Base-by-base conservation (phyloP, 208 protist species). In the Trypanosoma platydactyli region DNA sequence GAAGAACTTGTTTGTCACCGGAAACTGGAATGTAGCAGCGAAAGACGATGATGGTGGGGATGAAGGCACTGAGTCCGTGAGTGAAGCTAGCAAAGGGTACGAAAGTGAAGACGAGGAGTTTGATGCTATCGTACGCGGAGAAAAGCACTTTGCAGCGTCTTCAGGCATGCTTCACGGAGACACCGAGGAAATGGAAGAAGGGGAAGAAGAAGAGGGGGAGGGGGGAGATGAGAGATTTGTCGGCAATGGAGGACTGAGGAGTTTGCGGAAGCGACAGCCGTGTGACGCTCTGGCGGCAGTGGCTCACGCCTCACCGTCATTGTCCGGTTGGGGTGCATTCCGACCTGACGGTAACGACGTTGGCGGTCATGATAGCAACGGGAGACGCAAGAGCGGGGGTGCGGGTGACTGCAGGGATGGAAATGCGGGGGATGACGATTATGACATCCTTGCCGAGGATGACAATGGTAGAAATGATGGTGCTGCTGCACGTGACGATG, bases 1-100 rank as follows among this genome's bases (percentile, higher is more conserved):
- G 44, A 94, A 97, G 63, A 86, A 98, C 75, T 79, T 96, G 3
- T 99, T 97, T 70, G 96, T 99, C 11, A 99, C 97, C 0, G 97
- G 97, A 38, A 83, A 95, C 59, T 98, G 97, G 97, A 44, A 61
- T 5, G 68, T 52, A 20, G 64, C 49, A 20, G 65, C 81, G 40
- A 63, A 57, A 5, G 64, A 67, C 30, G 69, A 69, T 24, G 83
- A 80, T 20, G 71, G 78, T 42, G 80, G 77, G 24, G 81, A 82
- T 52, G 80, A 83, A 49, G 85, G 80, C 29, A 66, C 68, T 41
- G 79, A 71, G 16, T 69, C 69, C 15, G 57, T 44, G 30, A 72
- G 75, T 52, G 75, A 71, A 38, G 71, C 68, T 29, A 87, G 80
- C 67, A 90, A 92, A 45, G 90, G 90, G 33, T 94, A 95, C 55